These are phyloP conservation scores for Brachypodium distachyon DNA, from an alignment of 202 grass and related monocot genomes.

Conservation along the genomic window DNA sequence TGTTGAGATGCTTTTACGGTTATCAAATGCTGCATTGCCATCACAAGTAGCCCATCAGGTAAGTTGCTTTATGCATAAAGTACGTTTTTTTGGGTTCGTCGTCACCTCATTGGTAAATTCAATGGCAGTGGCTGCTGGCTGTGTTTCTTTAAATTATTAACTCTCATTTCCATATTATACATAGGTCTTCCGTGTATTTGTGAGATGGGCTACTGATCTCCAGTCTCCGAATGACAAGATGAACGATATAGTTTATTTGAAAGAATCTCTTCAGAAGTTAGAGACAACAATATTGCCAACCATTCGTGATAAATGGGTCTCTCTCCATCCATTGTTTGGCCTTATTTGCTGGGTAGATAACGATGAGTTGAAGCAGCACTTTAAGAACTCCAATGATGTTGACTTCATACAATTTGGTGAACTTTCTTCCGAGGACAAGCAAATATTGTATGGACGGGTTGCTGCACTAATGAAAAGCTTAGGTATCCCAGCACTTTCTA, in stretches of 20 bases:
- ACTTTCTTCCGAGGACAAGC: conserved; percentile 51
- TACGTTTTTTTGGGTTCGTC: not conserved
- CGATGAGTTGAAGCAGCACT: conserved; percentile 63
- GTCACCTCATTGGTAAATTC: not conserved
- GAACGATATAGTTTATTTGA: conserved; percentile 55
- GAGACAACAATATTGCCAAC: conserved; percentile 82
- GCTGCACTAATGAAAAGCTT: conserved; percentile 59
- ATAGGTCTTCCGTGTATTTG: conserved; percentile 75
- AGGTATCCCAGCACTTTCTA: conserved; percentile 81
- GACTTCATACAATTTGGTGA: conserved; percentile 64
- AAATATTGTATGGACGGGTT: conserved; percentile 49
- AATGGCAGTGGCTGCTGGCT: not conserved
- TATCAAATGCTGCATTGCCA: conserved; percentile 62
- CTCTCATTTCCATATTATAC: conserved; percentile 8
- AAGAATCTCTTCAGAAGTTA: conserved; percentile 69
- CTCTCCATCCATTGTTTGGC: conserved; percentile 89
- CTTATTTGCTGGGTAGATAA: conserved; percentile 92
- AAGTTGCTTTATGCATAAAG: conserved; percentile 30
- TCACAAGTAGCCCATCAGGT: conserved; percentile 63
- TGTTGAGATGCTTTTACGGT: conserved; percentile 52
- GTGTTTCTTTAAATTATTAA: conserved; percentile 24
- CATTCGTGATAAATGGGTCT: conserved; percentile 81
- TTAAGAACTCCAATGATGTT: conserved; percentile 44
- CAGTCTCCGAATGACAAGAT: conserved; percentile 39
- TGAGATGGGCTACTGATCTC: conserved; percentile 69